phyloP scores from a whole-genome alignment of 805 yeast species.

The Saturnispora serradocipensis region DNA sequence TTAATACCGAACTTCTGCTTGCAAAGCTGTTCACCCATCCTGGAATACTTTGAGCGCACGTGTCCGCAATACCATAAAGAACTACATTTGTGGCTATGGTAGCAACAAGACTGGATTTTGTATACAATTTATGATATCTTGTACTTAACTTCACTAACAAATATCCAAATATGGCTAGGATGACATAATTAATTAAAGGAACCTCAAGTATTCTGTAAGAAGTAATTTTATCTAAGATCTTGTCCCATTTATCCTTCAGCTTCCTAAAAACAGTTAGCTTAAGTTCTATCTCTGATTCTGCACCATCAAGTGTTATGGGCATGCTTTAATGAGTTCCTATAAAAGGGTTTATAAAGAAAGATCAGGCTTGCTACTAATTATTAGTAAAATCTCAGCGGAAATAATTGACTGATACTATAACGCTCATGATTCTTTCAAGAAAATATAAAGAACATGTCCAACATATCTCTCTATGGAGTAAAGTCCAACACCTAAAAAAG shows the following conservation, averaged over 20 bases:
- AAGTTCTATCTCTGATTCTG: background rate
- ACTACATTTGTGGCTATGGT: slow-evolving; percentile 73
- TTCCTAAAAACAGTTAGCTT: background rate
- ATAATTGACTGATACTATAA: background rate
- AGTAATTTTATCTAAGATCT: slow-evolving; percentile 8
- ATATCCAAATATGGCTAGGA: slow-evolving; percentile 39
- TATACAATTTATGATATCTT: slow-evolving; percentile 52
- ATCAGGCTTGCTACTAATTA: background rate
- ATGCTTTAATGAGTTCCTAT: background rate
- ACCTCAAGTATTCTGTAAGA: slow-evolving; percentile 32
- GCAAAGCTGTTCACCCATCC: slow-evolving; percentile 16
- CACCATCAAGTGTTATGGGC: background rate
- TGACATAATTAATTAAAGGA: slow-evolving; percentile 48
- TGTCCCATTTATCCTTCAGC: background rate
- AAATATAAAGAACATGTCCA: background rate
- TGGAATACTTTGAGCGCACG: slow-evolving; percentile 70
- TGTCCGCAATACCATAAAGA: slow-evolving; percentile 83
- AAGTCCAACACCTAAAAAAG: no score
- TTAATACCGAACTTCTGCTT: background rate
- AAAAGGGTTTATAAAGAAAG: background rate
- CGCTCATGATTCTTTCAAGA: background rate
- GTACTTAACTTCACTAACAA: slow-evolving; percentile 46
- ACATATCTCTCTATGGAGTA: no score
- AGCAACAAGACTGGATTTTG: slow-evolving; percentile 59
- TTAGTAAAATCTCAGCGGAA: background rate